Conservation (phyloP, 2,329 filamentous ascomycete genomes). For the Chaetomium sp. region DNA sequence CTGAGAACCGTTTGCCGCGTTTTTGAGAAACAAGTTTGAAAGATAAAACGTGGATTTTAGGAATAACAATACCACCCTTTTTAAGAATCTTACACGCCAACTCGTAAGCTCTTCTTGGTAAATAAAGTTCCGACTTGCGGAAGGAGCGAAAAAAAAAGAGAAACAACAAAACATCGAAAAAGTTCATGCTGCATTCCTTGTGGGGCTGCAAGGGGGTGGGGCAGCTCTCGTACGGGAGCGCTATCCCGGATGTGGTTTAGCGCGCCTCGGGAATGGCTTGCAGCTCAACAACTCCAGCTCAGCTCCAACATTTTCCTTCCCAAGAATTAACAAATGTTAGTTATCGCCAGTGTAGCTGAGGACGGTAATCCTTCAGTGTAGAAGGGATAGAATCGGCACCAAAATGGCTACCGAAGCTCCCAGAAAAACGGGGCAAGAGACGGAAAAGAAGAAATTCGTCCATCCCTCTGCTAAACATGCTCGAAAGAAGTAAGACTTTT, state of each 20-base stretch:
- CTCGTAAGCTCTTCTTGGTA: too few relatives aligned
- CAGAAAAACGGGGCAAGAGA: slow-evolving; percentile 9
- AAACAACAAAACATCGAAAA: slow-evolving; percentile 13
- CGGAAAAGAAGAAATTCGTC: slow-evolving; percentile 34
- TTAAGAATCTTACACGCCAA: too few relatives aligned
- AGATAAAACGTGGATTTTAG: too few relatives aligned
- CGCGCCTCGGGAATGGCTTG: neutral
- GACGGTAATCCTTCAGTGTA: neutral
- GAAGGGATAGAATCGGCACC: neutral
- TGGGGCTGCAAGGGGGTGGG: slow-evolving; percentile 4
- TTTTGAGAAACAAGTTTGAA: too few relatives aligned
- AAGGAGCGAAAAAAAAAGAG: too few relatives aligned
- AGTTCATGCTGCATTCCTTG: slow-evolving; percentile 1
- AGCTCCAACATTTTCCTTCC: neutral
- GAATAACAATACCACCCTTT: too few relatives aligned
- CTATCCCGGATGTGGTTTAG: slow-evolving; percentile 3
- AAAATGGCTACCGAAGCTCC: slow-evolving; percentile 25
- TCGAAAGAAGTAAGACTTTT: slow-evolving; percentile 37
- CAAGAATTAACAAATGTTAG: neutral
- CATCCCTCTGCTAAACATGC: slow-evolving; percentile 46
- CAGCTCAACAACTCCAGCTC: slow-evolving; percentile 6
- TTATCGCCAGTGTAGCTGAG: neutral
- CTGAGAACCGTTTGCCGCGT: too few relatives aligned
- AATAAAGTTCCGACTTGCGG: too few relatives aligned
- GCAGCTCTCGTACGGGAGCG: slow-evolving; percentile 9